Conservation (phyloP, 164 flowering plant species). For the Taxillus chinensis region DNA sequence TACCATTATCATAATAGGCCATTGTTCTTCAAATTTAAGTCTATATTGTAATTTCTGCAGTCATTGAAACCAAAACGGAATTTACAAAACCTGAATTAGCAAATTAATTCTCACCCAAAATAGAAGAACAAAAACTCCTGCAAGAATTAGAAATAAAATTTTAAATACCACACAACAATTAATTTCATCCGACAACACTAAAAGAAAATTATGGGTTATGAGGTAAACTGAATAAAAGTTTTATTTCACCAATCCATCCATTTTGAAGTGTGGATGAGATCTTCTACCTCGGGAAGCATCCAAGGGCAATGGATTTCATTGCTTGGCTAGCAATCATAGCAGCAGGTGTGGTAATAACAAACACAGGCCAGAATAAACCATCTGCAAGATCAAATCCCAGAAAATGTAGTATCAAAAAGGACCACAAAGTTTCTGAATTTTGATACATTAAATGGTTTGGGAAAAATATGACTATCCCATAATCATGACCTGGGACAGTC, state of each 20-base stretch:
- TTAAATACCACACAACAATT: too few relatives aligned
- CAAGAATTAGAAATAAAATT: too few relatives aligned
- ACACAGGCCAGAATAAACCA: constrained; percentile 87
- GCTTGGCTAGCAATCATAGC: constrained; percentile 99
- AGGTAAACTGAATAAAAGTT: too few relatives aligned
- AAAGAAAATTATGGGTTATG: too few relatives aligned
- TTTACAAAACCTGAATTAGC: too few relatives aligned
- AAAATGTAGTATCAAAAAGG: constrained; percentile 1
- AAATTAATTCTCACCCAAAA: too few relatives aligned
- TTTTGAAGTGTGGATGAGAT: constrained; percentile 86
- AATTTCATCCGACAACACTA: too few relatives aligned
- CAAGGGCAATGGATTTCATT: constrained; percentile 97
- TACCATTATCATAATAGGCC: too few relatives aligned
- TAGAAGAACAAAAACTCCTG: too few relatives aligned
- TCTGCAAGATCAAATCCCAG: constrained; percentile 28
- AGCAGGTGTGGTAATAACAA: constrained; percentile 81
- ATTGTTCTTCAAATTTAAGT: too few relatives aligned
- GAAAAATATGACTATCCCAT: neutral
- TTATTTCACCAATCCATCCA: constrained; percentile 2
- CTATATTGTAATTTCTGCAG: too few relatives aligned
- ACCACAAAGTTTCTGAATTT: neutral
- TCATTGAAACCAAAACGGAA: too few relatives aligned
- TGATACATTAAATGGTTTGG: neutral
- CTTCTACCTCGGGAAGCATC: constrained; percentile 96
- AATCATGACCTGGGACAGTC: constrained; percentile 62